Percentiles rank a stretch among this genome's conserved stretches.
Conservation (phyloP, 2,329 filamentous ascomycete genomes). For the Myriosclerotinia curreyana region DNA sequence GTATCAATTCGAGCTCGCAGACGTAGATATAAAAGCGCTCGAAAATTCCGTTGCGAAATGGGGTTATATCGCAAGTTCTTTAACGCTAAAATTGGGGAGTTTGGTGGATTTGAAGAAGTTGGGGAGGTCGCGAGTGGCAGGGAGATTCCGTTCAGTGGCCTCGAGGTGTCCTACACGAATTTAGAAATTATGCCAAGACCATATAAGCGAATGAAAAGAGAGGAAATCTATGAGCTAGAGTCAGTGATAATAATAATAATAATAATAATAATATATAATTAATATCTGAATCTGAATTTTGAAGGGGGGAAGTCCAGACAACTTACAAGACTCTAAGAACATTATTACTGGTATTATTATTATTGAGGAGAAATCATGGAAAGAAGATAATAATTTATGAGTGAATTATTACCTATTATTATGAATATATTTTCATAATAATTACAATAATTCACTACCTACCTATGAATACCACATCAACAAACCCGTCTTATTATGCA, state of each 20-base stretch:
- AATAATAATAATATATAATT: too few relatives aligned
- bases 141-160: constrained; percentile 19
- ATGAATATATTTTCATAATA: too few relatives aligned
- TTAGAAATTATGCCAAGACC: constrained; percentile 27
- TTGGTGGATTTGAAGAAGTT: constrained; percentile 23
- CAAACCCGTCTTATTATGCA: background rate
- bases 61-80: constrained; percentile 20
- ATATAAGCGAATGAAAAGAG: constrained; percentile 19
- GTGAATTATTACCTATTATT: too few relatives aligned
- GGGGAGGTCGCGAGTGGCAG: constrained; percentile 20
- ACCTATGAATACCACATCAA: too few relatives aligned
- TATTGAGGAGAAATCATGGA: too few relatives aligned
- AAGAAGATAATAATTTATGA: too few relatives aligned
- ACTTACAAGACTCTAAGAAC: too few relatives aligned
- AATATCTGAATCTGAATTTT: too few relatives aligned
- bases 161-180: constrained; percentile 21
- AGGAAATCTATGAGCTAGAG: constrained; percentile 18
- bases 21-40: constrained; percentile 13
- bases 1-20: constrained; percentile 33
- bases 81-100: constrained; percentile 24
- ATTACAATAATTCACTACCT: too few relatives aligned
- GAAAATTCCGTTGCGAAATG: background rate
- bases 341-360: too few relatives aligned
- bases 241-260: too few relatives aligned
- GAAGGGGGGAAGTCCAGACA: too few relatives aligned